Conservation (phyloP, 768 basidiomycete genomes). For the Leccinum pellstonianum region DNA sequence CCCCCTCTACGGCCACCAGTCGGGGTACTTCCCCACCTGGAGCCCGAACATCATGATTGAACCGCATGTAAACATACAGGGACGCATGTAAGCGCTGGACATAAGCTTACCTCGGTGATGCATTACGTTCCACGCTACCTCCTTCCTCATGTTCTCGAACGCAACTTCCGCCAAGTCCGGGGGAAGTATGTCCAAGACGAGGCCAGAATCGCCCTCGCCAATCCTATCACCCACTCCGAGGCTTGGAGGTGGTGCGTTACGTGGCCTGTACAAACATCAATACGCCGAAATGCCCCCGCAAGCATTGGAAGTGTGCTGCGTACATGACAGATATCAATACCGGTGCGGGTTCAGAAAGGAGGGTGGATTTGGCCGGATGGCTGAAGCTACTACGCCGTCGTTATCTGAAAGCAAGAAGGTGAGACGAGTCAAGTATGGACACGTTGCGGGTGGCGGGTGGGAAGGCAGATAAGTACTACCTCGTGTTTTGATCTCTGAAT, state of each 20-base stretch:
- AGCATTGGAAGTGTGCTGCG: constrained; percentile 2
- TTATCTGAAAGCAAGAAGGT: not conserved
- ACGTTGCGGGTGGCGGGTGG: constrained; percentile 5
- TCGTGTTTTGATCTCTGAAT: constrained; percentile 16
- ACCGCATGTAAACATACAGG: constrained; percentile 3
- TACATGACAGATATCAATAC: constrained; percentile 16
- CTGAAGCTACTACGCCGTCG: constrained; percentile 8
- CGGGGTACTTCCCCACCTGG: constrained; percentile 73
- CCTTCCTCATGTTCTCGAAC: constrained; percentile 56
- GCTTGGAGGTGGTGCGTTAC: constrained; percentile 20
- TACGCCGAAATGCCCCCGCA: constrained; percentile 4
- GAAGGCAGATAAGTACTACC: constrained; percentile 6
- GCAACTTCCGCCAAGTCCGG: constrained; percentile 51
- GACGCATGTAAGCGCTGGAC: constrained; percentile 11
- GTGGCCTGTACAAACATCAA: constrained; percentile 20
- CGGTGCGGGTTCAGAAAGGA: not conserved
- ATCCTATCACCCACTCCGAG: constrained; percentile 41
- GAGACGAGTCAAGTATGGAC: constrained; percentile 1
- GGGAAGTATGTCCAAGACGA: constrained; percentile 60
- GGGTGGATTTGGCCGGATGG: not conserved
- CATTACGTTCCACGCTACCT: constrained; percentile 76
- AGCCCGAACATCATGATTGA: constrained; percentile 1
- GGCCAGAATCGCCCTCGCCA: constrained; percentile 67
- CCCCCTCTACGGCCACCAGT: constrained; percentile 60
- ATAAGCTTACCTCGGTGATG: constrained; percentile 58